Conservation (phyloP, 371 early-diverging fungal genomes). For the Mortierella sp. region DNA sequence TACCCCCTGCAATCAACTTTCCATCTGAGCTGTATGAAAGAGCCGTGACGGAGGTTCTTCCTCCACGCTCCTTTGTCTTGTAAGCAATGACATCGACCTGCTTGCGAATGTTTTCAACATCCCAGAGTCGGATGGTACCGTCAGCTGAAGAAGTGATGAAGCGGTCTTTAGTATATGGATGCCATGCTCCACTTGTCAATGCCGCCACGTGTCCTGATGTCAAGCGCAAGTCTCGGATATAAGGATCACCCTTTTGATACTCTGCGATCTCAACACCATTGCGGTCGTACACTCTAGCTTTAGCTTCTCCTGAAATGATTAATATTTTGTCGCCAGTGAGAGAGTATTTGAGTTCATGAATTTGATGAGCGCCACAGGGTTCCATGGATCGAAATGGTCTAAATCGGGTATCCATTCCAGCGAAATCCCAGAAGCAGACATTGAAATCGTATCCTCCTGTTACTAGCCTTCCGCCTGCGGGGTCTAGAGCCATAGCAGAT, state of each 20-base stretch:
- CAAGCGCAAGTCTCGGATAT: constrained; percentile 88
- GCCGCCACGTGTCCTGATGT: constrained; percentile 93
- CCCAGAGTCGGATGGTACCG: constrained; percentile 92
- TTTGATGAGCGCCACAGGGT: constrained; percentile 87
- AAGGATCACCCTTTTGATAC: constrained; percentile 93
- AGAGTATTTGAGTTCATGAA: constrained; percentile 87
- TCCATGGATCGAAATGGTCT: constrained; percentile 85
- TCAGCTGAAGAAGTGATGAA: constrained; percentile 90
- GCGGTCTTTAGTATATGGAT: constrained; percentile 73
- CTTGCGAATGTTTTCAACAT: constrained; percentile 77
- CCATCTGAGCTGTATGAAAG: constrained; percentile 77
- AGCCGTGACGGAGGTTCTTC: constrained; percentile 75
- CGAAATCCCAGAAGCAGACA: constrained; percentile 93
- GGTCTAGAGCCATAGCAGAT: constrained; percentile 86
- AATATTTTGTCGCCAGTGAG: constrained; percentile 83
- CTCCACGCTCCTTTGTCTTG: constrained; percentile 82
- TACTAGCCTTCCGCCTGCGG: constrained; percentile 84
- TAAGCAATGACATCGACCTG: constrained; percentile 84
- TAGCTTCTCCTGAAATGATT: constrained; percentile 81
- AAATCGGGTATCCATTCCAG: constrained; percentile 85
- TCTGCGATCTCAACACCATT: constrained; percentile 82
- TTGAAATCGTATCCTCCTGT: constrained; percentile 88
- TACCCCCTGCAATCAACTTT: constrained; percentile 75
- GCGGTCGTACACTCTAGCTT: constrained; percentile 83
- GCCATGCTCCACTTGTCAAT: constrained; percentile 86